phyloP scores from a whole-genome alignment of 257 asterid genomes.

The Ligustrum vulgare region DNA sequence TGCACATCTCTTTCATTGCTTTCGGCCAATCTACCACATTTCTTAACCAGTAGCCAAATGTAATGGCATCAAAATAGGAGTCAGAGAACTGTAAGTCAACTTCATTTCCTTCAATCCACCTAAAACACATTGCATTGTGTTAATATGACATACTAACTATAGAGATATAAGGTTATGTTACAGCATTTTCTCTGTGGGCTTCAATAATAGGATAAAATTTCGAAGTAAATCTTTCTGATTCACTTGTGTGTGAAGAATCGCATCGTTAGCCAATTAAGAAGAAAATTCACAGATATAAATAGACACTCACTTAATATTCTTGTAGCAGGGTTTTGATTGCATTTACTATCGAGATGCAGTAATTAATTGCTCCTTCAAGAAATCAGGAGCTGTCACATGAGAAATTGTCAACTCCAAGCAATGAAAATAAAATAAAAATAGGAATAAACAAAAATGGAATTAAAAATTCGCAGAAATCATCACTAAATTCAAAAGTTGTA shows the following conservation, averaged over 20 bases:
- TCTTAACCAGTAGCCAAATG: constrained; percentile 79
- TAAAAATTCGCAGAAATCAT: too few relatives aligned
- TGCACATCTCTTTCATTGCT: constrained; percentile 63
- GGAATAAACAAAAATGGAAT: neutral
- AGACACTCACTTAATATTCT: constrained; percentile 72
- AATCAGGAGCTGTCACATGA: constrained; percentile 84
- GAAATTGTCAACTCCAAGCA: constrained; percentile 8
- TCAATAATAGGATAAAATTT: neutral
- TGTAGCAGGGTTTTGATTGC: constrained; percentile 57
- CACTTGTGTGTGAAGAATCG: neutral
- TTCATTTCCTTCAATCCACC: constrained; percentile 94
- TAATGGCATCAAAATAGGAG: constrained; percentile 71
- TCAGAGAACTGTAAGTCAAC: constrained; percentile 67
- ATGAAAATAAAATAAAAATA: neutral
- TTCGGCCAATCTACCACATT: constrained; percentile 62
- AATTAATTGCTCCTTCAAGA: constrained; percentile 70
- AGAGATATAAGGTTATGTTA: too few relatives aligned
- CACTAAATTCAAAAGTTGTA: neutral
- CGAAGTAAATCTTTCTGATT: neutral
- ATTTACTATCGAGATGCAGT: constrained; percentile 74
- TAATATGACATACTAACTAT: neutral
- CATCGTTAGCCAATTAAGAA: constrained; percentile 9
- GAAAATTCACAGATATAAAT: constrained; percentile 19
- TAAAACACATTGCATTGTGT: constrained; percentile 26
- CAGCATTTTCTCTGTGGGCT: too few relatives aligned